Evolutionary conservation across 495 filamentous ascomycete genomes (phyloP).

Genomic region (Tuber melanosporum): DNA sequence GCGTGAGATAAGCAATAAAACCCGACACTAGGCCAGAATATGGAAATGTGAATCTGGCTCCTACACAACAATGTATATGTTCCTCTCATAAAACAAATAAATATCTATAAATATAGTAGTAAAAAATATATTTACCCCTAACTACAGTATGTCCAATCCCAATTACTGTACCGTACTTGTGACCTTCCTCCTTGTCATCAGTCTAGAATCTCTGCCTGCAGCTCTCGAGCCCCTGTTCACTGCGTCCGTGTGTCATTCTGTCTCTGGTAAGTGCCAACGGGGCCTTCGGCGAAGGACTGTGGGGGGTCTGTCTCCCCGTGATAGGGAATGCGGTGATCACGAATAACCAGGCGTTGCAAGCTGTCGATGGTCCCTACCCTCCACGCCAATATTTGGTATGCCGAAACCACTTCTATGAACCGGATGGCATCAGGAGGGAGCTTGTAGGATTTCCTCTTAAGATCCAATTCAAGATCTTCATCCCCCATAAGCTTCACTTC

Average conservation of each 20-base stretch:
- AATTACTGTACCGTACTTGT: neutral
- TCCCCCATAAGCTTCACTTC: constrained; percentile 30
- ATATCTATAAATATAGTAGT: neutral
- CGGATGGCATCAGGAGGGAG: constrained; percentile 18
- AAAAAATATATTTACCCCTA: neutral
- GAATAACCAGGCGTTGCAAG: neutral
- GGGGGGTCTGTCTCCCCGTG: neutral
- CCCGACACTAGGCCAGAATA: neutral
- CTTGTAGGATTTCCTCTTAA: constrained; percentile 29
- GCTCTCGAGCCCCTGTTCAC: neutral
- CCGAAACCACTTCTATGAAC: constrained; percentile 25
- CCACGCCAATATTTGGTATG: constrained; percentile 24
- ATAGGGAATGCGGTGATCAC: neutral
- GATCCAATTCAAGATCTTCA: constrained; percentile 22
- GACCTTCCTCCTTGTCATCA: neutral
- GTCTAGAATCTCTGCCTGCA: neutral
- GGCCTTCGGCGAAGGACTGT: neutral
- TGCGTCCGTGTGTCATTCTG: neutral
- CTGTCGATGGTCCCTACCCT: constrained; percentile 19
- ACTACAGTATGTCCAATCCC: neutral
- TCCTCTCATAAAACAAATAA: neutral
- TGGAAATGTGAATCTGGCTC: neutral
- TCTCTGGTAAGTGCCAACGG: neutral
- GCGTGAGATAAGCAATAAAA: neutral
- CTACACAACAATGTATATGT: neutral